phyloP scores from a whole-genome alignment of 345 rosid species.

The Euphorbia tirucalli region DNA sequence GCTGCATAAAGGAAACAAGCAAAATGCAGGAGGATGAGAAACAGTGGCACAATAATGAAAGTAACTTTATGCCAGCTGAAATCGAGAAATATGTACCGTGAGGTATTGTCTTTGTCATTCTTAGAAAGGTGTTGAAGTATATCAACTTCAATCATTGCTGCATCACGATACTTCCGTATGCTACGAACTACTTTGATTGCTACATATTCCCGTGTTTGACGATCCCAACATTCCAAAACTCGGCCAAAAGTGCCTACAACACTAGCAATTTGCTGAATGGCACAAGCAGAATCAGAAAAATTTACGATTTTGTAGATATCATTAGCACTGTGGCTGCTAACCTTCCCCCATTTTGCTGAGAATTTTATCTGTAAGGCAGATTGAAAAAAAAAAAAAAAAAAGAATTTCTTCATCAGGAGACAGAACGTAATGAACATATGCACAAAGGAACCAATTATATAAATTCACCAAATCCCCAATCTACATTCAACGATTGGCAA shows the following conservation, averaged over 20 bases:
- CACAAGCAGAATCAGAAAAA: constrained; percentile 55
- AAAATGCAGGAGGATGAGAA: constrained; percentile 3
- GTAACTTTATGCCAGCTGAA: constrained; percentile 26
- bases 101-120: constrained; percentile 44
- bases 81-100: constrained; percentile 38
- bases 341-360: constrained; percentile 88
- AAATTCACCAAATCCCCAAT: background rate
- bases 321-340: constrained; percentile 58
- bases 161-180: constrained; percentile 61
- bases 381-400: background rate
- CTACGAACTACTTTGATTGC: constrained; percentile 66
- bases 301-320: constrained; percentile 51
- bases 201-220: constrained; percentile 56
- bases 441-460: background rate
- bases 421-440: background rate
- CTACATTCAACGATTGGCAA: background rate
- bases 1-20: constrained; percentile 41
- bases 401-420: background rate
- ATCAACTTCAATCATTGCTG: constrained; percentile 76
- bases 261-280: constrained; percentile 67
- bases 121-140: constrained; percentile 57
- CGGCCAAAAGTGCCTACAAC: constrained; percentile 89
- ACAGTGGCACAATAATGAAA: background rate
- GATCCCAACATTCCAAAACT: constrained; percentile 88
- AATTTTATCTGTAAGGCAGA: constrained; percentile 53